phyloP scores from a whole-genome alignment of 164 flowering plant species.

The Platanus orientalis region DNA sequence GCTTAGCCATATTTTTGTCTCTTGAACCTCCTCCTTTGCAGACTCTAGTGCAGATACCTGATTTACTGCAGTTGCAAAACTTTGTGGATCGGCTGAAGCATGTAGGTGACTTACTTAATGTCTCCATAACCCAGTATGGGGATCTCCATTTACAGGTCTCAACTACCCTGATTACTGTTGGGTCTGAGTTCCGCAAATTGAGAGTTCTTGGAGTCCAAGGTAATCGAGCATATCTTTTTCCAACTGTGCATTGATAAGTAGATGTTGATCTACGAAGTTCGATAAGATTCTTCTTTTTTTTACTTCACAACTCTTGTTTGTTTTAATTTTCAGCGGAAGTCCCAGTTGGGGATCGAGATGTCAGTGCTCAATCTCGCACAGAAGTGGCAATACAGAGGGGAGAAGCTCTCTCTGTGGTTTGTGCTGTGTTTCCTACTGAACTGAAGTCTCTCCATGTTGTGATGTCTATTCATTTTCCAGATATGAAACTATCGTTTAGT shows the following conservation, averaged over 20 bases:
- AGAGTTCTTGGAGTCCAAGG: constrained; percentile 69
- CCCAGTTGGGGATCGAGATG: constrained; percentile 41
- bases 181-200: constrained; percentile 73
- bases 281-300: background rate
- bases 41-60: constrained; percentile 75
- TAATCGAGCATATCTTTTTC: constrained; percentile 1
- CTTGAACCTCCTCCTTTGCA: constrained; percentile 1
- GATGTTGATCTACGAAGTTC: background rate
- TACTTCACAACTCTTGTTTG: background rate
- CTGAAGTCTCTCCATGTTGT: background rate
- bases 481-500: background rate
- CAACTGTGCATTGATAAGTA: background rate
- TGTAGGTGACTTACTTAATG: constrained; percentile 70
- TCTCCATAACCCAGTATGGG: constrained; percentile 69
- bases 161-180: constrained; percentile 63
- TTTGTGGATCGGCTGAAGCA: constrained; percentile 84
- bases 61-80: constrained; percentile 58
- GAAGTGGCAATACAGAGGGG: constrained; percentile 60
- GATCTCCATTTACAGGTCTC: constrained; percentile 74
- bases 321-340: constrained; percentile 22
- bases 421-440: constrained; percentile 5
- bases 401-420: constrained; percentile 64
- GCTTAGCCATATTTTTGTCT: background rate
- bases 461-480: background rate
- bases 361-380: constrained; percentile 61